These are phyloP conservation scores for Colletotrichum caudatum DNA, from an alignment of 2,329 filamentous ascomycete genomes.

Conservation along the genomic window DNA sequence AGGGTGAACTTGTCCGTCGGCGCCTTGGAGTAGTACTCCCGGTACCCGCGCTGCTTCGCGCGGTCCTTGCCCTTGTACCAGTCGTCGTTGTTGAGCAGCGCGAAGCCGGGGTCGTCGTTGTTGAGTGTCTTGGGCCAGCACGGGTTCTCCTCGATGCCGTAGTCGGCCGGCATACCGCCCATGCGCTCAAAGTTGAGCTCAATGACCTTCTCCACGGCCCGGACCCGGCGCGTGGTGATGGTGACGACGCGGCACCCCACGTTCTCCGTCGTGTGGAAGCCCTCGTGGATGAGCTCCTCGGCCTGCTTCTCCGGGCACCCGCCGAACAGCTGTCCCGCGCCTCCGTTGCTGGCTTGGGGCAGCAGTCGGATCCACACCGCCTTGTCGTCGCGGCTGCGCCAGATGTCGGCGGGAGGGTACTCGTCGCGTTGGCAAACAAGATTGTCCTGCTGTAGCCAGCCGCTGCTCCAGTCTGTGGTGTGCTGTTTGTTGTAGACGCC, in stretches of 20 bases:
- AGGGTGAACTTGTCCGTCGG: constrained; percentile 7
- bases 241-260: constrained; percentile 2
- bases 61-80: constrained; percentile 6
- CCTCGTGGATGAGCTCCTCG: constrained; percentile 4
- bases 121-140: constrained; percentile 11
- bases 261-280: constrained; percentile 4
- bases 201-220: constrained; percentile 15
- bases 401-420: constrained; percentile 28
- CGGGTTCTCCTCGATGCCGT: constrained; percentile 12
- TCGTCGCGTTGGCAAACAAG: constrained; percentile 29
- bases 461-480: constrained; percentile 20
- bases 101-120: constrained; percentile 6
- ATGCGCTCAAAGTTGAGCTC: constrained; percentile 17
- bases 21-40: background rate
- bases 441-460: constrained; percentile 18
- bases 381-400: constrained; percentile 20
- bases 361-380: constrained; percentile 12
- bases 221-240: constrained; percentile 9
- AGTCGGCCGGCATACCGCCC: constrained; percentile 2
- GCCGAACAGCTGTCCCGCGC: constrained; percentile 8
- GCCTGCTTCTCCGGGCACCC: constrained; percentile 5
- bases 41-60: constrained; percentile 9
- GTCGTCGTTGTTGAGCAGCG: constrained; percentile 11
- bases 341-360: constrained; percentile 4
- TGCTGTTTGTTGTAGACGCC: constrained; percentile 13